Evolutionary conservation across 768 basidiomycete genomes (phyloP).

Genomic region (Pisolithus sp.): DNA sequence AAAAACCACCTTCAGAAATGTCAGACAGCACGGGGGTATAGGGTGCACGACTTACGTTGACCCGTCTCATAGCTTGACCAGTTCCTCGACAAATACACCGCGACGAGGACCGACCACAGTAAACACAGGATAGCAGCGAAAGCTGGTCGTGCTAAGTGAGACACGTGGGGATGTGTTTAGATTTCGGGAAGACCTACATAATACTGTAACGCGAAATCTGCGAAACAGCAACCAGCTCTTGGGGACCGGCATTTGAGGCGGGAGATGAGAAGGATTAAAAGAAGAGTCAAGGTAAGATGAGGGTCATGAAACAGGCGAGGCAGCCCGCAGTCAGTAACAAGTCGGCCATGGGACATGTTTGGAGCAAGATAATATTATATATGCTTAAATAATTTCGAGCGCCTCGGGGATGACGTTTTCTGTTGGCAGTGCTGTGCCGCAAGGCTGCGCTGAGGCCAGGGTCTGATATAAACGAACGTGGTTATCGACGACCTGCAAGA

Average conservation of each 20-base stretch:
- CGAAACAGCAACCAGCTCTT: constrained; percentile 28
- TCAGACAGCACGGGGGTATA: constrained; percentile 1
- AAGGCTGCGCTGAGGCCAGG: neutral
- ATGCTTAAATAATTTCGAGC: neutral
- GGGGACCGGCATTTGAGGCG: neutral
- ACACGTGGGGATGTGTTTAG: neutral
- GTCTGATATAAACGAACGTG: neutral
- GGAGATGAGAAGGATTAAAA: constrained; percentile 12
- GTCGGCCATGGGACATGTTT: neutral
- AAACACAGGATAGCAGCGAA: constrained; percentile 29
- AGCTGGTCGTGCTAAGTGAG: constrained; percentile 14
- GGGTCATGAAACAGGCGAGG: neutral
- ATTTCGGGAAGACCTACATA: constrained; percentile 23
- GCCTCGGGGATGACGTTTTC: neutral
- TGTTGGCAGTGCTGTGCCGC: neutral
- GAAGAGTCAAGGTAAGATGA: constrained; percentile 6
- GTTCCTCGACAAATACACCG: constrained; percentile 29
- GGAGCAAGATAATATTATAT: neutral
- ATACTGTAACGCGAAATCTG: constrained; percentile 26
- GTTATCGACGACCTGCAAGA: too few species aligned
- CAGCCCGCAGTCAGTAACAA: neutral
- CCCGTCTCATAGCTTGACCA: constrained; percentile 27
- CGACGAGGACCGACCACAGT: constrained; percentile 28
- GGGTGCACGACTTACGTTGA: constrained; percentile 25
- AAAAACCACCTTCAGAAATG: constrained; percentile 25